Percentiles rank a stretch among this genome's conserved stretches.
These are phyloP conservation scores for Cladosporium sphaerospermum DNA, from an alignment of 2,329 filamentous ascomycete species.

Conservation along the genomic window DNA sequence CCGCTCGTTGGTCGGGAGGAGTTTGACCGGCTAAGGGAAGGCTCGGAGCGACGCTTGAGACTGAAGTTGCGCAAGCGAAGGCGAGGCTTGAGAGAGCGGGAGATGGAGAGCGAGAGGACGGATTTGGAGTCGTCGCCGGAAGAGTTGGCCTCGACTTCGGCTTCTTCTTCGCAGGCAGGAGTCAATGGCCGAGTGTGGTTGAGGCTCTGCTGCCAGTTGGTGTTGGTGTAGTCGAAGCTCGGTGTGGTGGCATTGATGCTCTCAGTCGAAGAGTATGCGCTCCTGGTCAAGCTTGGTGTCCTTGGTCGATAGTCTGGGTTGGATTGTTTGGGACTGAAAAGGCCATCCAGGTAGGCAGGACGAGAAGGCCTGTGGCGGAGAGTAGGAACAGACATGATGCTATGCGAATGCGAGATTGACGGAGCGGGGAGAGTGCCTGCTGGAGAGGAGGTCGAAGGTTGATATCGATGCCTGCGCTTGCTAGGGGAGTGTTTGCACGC, in stretches of 20 bases:
- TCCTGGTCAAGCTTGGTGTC: conserved; percentile 15
- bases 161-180: conserved; percentile 22
- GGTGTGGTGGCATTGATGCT: conserved; percentile 23
- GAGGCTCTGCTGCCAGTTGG: conserved; percentile 15
- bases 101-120: conserved; percentile 10
- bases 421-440: background rate
- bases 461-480: background rate
- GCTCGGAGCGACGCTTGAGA: conserved; percentile 1
- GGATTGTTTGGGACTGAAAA: conserved; percentile 18
- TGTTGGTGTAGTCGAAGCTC: conserved; percentile 17
- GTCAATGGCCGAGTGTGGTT: conserved; percentile 19
- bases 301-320: conserved; percentile 13
- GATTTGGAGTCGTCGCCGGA: conserved; percentile 19
- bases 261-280: conserved; percentile 24
- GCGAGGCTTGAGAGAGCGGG: conserved; percentile 8
- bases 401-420: background rate
- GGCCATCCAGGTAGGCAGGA: conserved; percentile 27
- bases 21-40: conserved; percentile 3
- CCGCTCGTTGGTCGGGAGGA: conserved; percentile 1
- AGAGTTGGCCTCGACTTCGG: conserved; percentile 11
- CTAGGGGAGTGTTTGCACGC: background rate
- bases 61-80: conserved; percentile 10
- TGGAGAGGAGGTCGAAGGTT: background rate
- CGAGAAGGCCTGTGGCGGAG: conserved; percentile 11
- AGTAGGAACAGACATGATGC: conserved; percentile 2